Evolutionary conservation across 2,329 filamentous ascomycete genomes (phyloP).

Genomic region (Apiospora sp.): DNA sequence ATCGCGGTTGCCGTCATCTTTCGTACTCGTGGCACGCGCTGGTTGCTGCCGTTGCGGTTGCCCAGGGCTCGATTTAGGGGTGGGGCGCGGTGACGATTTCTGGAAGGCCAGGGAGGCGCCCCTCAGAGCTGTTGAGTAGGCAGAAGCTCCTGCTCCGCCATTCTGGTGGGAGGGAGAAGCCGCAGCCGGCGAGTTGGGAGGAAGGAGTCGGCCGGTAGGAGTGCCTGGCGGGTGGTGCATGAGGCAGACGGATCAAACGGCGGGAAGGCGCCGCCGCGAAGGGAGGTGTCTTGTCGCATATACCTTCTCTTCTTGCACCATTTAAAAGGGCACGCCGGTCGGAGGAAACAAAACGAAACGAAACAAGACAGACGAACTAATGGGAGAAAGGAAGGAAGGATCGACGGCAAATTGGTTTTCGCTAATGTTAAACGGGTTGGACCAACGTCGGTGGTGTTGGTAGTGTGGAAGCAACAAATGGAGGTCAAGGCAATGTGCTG

Average conservation of each 20-base stretch:
- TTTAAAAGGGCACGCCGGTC: not conserved
- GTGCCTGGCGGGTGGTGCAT: conserved; percentile 19
- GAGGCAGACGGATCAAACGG: conserved; percentile 12
- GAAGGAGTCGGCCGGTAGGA: conserved; percentile 20
- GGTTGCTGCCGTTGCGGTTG: conserved; percentile 22
- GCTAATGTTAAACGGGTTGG: not conserved
- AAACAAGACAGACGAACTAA: not conserved
- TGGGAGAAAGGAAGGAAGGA: not conserved
- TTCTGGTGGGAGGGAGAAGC: not conserved
- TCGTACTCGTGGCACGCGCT: not conserved
- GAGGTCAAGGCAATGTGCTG: not conserved
- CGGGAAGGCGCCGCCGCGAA: conserved; percentile 2
- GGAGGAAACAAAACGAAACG: not conserved
- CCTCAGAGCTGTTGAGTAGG: conserved; percentile 52
- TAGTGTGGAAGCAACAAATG: not conserved
- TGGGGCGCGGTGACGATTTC: conserved; percentile 39
- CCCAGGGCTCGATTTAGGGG: conserved; percentile 27
- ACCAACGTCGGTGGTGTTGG: not conserved
- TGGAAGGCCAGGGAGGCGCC: conserved; percentile 65
- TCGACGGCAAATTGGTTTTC: not conserved
- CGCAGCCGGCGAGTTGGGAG: conserved; percentile 27
- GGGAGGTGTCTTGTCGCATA: not conserved
- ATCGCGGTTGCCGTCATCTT: conserved; percentile 30
- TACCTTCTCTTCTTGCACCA: not conserved
- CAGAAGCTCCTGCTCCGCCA: conserved; percentile 32